These are phyloP conservation scores for Lentinula aciculospora DNA, from an alignment of 768 basidiomycete genomes.

Conservation along the genomic window DNA sequence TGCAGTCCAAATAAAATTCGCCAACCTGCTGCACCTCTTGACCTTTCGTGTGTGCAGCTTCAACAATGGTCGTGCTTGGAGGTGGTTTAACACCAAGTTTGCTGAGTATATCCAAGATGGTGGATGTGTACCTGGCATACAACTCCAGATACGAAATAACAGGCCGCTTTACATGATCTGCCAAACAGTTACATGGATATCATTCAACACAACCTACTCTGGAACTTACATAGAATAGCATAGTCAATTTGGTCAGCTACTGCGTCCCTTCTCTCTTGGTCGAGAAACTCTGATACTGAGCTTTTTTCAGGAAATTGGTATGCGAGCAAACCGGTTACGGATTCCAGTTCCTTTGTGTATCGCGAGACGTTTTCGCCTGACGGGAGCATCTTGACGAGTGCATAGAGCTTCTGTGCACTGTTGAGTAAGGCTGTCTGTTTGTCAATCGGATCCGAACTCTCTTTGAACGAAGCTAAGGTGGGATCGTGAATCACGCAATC, in stretches of 20 bases:
- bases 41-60: conserved; percentile 1
- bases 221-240: conserved; percentile 72
- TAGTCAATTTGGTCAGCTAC: conserved; percentile 86
- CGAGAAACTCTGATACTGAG: conserved; percentile 69
- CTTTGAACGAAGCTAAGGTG: conserved; percentile 6
- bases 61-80: conserved; percentile 29
- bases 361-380: conserved; percentile 48
- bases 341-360: conserved; percentile 66
- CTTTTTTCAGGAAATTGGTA: conserved; percentile 78
- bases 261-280: conserved; percentile 68
- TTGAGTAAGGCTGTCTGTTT: conserved; percentile 45
- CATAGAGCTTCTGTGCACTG: conserved; percentile 63
- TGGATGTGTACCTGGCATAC: conserved; percentile 58
- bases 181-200: not conserved
- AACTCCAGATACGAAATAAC: conserved; percentile 61
- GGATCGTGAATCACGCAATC: conserved; percentile 5
- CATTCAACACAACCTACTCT: conserved; percentile 25
- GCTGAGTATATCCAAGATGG: conserved; percentile 52
- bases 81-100: conserved; percentile 42
- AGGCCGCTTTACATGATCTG: conserved; percentile 21
- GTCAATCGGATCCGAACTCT: conserved; percentile 26
- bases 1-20: not conserved
- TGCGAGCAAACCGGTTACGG: conserved; percentile 76
- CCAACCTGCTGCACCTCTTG: not conserved
- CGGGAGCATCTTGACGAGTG: conserved; percentile 49